These are phyloP conservation scores for Trypanosoma platydactyli DNA, from an alignment of 208 protist species.

Conservation along the genomic window DNA sequence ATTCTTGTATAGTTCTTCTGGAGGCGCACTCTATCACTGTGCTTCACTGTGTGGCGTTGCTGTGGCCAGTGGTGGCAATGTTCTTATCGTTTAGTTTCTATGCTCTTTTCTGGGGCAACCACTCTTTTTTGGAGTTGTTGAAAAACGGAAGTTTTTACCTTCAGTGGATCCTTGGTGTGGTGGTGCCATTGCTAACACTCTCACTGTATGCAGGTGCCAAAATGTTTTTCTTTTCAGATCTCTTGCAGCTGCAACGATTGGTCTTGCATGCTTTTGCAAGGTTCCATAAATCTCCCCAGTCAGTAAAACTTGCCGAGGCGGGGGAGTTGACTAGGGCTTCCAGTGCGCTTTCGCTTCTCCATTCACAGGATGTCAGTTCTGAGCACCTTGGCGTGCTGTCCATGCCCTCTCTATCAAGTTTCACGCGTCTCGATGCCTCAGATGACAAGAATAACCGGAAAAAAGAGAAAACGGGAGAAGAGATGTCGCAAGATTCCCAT, in stretches of 20 bases:
- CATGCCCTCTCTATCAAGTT: too few relatives aligned
- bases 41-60: slow-evolving; percentile 60
- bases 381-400: too few relatives aligned
- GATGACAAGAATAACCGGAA: too few relatives aligned
- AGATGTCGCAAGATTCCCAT: too few relatives aligned
- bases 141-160: slow-evolving; percentile 60
- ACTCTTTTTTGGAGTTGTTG: slow-evolving; percentile 55
- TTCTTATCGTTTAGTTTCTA: slow-evolving; percentile 58
- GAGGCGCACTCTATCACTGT: slow-evolving; percentile 83
- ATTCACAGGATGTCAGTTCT: too few relatives aligned
- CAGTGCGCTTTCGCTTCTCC: slow-evolving; percentile 23
- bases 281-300: not conserved
- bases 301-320: slow-evolving; percentile 13
- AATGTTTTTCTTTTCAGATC: slow-evolving; percentile 61
- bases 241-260: slow-evolving; percentile 58
- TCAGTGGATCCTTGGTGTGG: slow-evolving; percentile 42
- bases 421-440: too few relatives aligned
- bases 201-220: slow-evolving; percentile 56
- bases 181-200: slow-evolving; percentile 42
- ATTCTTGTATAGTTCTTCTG: slow-evolving; percentile 78
- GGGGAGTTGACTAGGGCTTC: slow-evolving; percentile 57
- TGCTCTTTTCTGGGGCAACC: slow-evolving; percentile 30
- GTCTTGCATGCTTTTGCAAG: slow-evolving; percentile 1
- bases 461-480: too few relatives aligned
- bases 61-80: slow-evolving; percentile 61